Evolutionary conservation across 202 grass and related monocot genomes (phyloP), one percentile per base, ranked within the genome.

Genomic region (Setaria italica): DNA sequence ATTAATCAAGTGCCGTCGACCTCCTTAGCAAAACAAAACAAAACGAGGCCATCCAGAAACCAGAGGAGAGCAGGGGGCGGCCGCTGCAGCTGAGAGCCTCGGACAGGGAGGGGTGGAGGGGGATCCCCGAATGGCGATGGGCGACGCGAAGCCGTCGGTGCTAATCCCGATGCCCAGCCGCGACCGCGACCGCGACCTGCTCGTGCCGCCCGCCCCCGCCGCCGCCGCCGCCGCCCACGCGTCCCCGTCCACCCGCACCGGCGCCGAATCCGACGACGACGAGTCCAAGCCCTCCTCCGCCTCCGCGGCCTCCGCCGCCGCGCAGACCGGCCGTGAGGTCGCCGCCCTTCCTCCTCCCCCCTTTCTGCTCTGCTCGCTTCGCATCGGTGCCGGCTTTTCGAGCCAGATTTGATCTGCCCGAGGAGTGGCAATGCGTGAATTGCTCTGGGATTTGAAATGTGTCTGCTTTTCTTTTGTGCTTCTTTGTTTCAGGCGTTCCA

Each of bases 321-420:
- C 86, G 13, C 74, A 81, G 81, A 83, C 91, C 15, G 83, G 91
- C 57, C 88, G 86, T 21, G 91, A 93, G 91, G 91, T 93, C 19
- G 9, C 45, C 1, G 4, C 48, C 47, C 50, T 29, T 9, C 41
- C 5, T 45, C 12, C 59, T 5, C 14, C 37, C 14, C 70, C 2
- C 34, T 19, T 56, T 12, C 32, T 4, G 10, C 29, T 32, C 20
- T 3, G 7, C 6, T 20, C 19, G 49, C 7, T 37, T 63, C 34
- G 17, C 42, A 15, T 45, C 20, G 35, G 79, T 51, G 5, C 3
- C 12, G 62, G 51, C 42, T 49, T 78, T 3, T 29, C 35, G 8
- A 41, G 50, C 5, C 76, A 68, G 74, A 84, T 80, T 69, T 82
- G 80, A 56, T 74, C 82, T 74, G 72, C 56, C 37, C 7, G 37